Percentiles rank a stretch among this genome's conserved stretches.
Conservation (phyloP, 257 asterid species). For the Verbena officinalis region DNA sequence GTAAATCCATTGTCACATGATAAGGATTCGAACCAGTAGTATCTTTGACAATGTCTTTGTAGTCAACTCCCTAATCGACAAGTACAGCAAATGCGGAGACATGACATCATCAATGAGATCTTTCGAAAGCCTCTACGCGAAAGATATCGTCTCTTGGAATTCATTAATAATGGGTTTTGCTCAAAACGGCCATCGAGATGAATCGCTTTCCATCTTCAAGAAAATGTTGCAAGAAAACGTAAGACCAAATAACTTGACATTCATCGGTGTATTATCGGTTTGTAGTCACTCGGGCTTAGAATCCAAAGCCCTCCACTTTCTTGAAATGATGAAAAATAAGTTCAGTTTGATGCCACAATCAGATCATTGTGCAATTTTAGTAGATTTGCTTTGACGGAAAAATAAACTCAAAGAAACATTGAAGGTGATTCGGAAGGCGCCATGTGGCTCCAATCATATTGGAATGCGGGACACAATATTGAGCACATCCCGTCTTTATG, state of each 20-base stretch:
- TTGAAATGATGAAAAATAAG: conserved; percentile 49
- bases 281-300: conserved; percentile 68
- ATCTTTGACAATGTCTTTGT: conserved; percentile 42
- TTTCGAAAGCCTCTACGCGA: conserved; percentile 42
- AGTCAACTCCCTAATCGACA: conserved; percentile 56
- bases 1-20: too few species aligned
- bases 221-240: too few species aligned
- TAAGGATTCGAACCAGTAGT: conserved; percentile 26
- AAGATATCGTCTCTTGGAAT: conserved; percentile 65
- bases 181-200: conserved; percentile 56
- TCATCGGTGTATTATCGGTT: too few species aligned
- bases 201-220: conserved; percentile 49
- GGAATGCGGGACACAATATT: too few species aligned
- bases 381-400: conserved; percentile 71
- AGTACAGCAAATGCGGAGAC: conserved; percentile 73
- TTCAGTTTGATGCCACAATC: conserved; percentile 45
- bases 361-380: conserved; percentile 60
- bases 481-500: too few species aligned
- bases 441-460: too few species aligned
- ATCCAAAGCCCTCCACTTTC: conserved; percentile 44
- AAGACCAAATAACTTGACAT: too few species aligned
- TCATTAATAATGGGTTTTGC: conserved; percentile 63
- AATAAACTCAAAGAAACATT: conserved; percentile 53
- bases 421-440: too few species aligned
- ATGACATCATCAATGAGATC: conserved; percentile 46